A percentile compares a stretch with the other conserved stretches of the same genome.
Evolutionary conservation across 2,329 filamentous ascomycete genomes (phyloP).

Genomic region (Fusarium ambrosium): DNA sequence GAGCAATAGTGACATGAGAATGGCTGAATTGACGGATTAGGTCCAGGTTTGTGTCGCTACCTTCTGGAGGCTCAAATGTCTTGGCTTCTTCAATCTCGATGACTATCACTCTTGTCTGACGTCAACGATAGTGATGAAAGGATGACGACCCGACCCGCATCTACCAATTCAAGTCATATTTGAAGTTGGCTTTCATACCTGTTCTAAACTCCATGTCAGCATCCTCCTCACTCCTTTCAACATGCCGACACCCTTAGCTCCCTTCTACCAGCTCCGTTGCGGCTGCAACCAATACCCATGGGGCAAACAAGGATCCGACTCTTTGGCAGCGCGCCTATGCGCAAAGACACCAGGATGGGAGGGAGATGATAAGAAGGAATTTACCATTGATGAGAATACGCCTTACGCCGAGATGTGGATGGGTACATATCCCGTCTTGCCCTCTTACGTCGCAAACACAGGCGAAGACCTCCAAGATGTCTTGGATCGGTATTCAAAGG

Average conservation of each 20-base stretch:
- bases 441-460: constrained; percentile 72
- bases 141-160: constrained; percentile 25
- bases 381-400: constrained; percentile 74
- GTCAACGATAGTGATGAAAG: constrained; percentile 45
- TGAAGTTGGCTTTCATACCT: not conserved
- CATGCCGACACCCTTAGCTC: constrained; percentile 42
- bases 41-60: not conserved
- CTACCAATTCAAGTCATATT: constrained; percentile 6
- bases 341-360: constrained; percentile 70
- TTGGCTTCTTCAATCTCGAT: constrained; percentile 5
- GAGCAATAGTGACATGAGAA: not conserved
- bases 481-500: constrained; percentile 71
- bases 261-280: constrained; percentile 61
- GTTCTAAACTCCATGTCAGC: not conserved
- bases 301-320: constrained; percentile 77
- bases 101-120: constrained; percentile 29
- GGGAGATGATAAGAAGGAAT: constrained; percentile 53
- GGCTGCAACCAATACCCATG: constrained; percentile 74
- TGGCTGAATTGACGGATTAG: not conserved
- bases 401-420: constrained; percentile 80
- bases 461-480: constrained; percentile 75
- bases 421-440: constrained; percentile 80
- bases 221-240: not conserved
- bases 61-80: not conserved
- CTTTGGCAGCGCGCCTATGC: constrained; percentile 75